Evolutionary conservation across 495 filamentous ascomycete genomes (phyloP).

Genomic region (Annulohypoxylon maeteangense): DNA sequence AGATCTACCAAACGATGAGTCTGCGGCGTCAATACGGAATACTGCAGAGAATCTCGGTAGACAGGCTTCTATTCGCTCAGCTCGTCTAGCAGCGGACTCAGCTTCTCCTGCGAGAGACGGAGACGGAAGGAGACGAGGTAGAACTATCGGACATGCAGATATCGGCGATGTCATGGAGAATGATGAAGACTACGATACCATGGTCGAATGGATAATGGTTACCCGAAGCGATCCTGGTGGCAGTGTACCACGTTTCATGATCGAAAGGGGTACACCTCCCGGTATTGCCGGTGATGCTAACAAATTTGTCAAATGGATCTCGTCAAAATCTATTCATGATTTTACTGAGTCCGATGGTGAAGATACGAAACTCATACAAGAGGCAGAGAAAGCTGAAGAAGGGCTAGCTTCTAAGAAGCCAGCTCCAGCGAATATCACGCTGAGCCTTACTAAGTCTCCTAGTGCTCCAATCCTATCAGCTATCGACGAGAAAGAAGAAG

Average conservation of each 20-base stretch:
- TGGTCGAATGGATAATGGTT: conserved; percentile 95
- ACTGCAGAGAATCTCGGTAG: conserved; percentile 36
- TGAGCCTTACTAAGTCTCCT: conserved; percentile 7
- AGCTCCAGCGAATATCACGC: conserved; percentile 10
- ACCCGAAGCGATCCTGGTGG: conserved; percentile 95
- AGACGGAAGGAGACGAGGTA: conserved; percentile 30
- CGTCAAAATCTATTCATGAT: conserved; percentile 61
- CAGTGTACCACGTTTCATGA: conserved; percentile 91
- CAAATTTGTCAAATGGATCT: conserved; percentile 89
- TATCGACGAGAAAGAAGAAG: conserved; percentile 36
- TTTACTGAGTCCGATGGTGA: conserved; percentile 44
- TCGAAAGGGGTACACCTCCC: conserved; percentile 88
- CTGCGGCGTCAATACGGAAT: conserved; percentile 16
- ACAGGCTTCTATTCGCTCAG: conserved; percentile 49
- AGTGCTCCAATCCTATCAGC: conserved; percentile 6
- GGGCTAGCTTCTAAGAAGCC: conserved; percentile 24
- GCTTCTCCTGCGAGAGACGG: conserved; percentile 10
- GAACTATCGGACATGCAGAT: conserved; percentile 27
- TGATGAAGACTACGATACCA: conserved; percentile 64
- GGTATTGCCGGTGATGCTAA: conserved; percentile 84
- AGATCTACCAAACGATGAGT: conserved; percentile 46
- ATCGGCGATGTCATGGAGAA: conserved; percentile 45
- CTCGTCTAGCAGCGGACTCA: conserved; percentile 35
- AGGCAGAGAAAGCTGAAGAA: conserved; percentile 27
- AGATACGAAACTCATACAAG: conserved; percentile 31